Conservation (phyloP, 2,329 filamentous ascomycete species). For the Curvularia eragrostidis region DNA sequence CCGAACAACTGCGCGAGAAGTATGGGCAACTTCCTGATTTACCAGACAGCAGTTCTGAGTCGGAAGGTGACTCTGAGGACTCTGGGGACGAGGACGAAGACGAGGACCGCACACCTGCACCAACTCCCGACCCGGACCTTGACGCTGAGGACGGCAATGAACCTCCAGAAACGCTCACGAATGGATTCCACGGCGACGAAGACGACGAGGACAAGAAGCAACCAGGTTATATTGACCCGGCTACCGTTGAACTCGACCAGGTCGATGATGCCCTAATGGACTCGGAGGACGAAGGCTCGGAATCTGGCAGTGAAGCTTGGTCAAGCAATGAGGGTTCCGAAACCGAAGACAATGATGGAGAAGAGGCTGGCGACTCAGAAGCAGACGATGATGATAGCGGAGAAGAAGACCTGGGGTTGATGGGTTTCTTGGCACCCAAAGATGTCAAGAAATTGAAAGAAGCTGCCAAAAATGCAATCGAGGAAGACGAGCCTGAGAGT, state of each 20-base stretch:
- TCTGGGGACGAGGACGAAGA: constrained; percentile 31
- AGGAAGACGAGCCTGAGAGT: constrained; percentile 48
- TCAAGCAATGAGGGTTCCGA: constrained; percentile 48
- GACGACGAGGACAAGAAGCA: constrained; percentile 23
- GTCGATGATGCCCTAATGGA: constrained; percentile 52
- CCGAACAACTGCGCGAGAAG: constrained; percentile 72
- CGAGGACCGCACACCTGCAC: constrained; percentile 32
- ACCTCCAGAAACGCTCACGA: constrained; percentile 24
- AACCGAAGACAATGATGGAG: constrained; percentile 24
- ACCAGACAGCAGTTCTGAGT: constrained; percentile 44
- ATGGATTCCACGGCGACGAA: constrained; percentile 33
- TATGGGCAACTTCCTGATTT: constrained; percentile 68
- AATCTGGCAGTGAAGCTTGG: constrained; percentile 48
- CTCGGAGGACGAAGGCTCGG: constrained; percentile 41
- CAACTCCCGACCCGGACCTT: constrained; percentile 42
- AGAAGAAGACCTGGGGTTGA: constrained; percentile 40
- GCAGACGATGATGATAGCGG: constrained; percentile 44
- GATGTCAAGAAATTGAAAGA: constrained; percentile 48
- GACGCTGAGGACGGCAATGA: constrained; percentile 30
- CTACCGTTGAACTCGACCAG: constrained; percentile 49
- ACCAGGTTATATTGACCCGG: constrained; percentile 41
- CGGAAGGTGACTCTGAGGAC: constrained; percentile 40
- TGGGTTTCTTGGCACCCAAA: constrained; percentile 44
- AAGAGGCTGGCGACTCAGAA: constrained; percentile 21
- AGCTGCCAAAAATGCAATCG: constrained; percentile 35